Evolutionary conservation across 345 rosid genomes (phyloP).

Genomic region (Microthlaspi erraticum): DNA sequence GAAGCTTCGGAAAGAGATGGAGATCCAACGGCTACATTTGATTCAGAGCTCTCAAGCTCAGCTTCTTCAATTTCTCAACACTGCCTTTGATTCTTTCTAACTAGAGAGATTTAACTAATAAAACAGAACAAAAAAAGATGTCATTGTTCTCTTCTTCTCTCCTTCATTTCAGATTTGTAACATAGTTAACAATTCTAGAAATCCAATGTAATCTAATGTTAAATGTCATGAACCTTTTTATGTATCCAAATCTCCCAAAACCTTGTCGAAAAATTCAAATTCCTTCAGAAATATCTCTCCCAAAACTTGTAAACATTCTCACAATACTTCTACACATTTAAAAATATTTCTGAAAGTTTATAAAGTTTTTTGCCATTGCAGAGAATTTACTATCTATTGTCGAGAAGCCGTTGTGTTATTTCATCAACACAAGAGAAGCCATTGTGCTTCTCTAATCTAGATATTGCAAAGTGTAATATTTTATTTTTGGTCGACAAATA

Average conservation of each 20-base stretch:
- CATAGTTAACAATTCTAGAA: slow-evolving; percentile 10
- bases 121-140: background rate
- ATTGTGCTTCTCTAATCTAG: slow-evolving; percentile 3
- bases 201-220: background rate
- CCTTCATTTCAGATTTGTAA: slow-evolving; percentile 5
- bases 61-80: slow-evolving; percentile 54
- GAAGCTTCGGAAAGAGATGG: slow-evolving; percentile 69
- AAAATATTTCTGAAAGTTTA: background rate
- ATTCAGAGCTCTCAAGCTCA: slow-evolving; percentile 61
- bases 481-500: no score
- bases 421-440: background rate
- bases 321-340: no score
- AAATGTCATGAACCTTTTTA: background rate
- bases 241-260: background rate
- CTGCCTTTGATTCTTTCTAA: slow-evolving; percentile 43
- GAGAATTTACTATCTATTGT: no score
- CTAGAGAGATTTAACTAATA: background rate
- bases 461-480: background rate
- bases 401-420: no score
- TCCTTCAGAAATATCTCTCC: background rate
- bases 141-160: background rate
- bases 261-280: background rate
- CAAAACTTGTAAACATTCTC: background rate
- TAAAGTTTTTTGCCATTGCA: no score
- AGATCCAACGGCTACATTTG: slow-evolving; percentile 61